Evolutionary conservation across 441 rosid genomes (phyloP), one percentile per base, ranked within the genome.

Genomic region (Manihot esculenta): DNA sequence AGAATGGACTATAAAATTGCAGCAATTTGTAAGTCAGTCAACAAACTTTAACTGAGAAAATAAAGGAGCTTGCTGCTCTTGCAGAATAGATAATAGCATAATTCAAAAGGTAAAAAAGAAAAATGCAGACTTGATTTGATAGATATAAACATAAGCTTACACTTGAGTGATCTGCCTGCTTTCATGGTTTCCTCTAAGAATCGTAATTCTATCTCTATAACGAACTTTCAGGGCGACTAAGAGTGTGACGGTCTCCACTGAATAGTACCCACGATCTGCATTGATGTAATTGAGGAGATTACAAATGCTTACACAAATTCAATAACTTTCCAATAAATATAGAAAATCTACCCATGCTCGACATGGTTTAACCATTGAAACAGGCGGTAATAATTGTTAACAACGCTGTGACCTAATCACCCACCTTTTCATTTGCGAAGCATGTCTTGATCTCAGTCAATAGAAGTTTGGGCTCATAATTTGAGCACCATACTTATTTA

Each of bases 141-240:
- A 17, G 57, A 59, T 35, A 14, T n/a, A 64, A 71, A 45, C 24
- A 63, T 26, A 68, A 71, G 66, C 92, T 84, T 93, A 91, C 98
- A 91, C 97, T 92, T 94, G 99, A 51, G 99, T 94, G 51, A 94
- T 94, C 80, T 94, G 99, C 77, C 99, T 88, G 82, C 96, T 93
- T 85, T 93, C 97, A 23, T 93, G 98, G 71, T 94, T 94, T 66
- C 97, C 98, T 77, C 99, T 86, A 8, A 94, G 86, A 61, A 94
- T 92, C 3, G 99, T 94, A 67, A 94, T 85, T 81, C 99, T 94
- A 76, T 94, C 99, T 72, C 99, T 89, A 73, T 94, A 94, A 70
- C 97, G 96, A 42, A 94, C 97, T 82, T 94, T 94, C 83, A 94
- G 66, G 4, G 99, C 99, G 79, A 94, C 99, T 82, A 94, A 79